Evolutionary conservation across 1,139 yeast genomes (phyloP).

Genomic region (Taphrina betulina): DNA sequence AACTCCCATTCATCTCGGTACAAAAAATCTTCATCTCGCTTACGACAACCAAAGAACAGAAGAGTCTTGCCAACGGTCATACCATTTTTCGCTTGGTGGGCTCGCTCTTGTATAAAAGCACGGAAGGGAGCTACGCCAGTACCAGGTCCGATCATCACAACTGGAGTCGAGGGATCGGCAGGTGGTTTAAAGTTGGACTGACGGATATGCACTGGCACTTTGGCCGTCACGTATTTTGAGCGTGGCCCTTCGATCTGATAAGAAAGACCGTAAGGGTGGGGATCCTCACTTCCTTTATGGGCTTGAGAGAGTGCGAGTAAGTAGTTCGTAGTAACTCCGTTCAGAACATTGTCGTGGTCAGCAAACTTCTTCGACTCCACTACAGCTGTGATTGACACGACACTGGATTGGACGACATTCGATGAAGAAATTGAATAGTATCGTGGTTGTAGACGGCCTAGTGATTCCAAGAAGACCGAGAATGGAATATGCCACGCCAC

Average conservation of each 20-base stretch:
- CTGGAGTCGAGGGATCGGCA: conserved; percentile 76
- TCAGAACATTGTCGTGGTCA: conserved; percentile 51
- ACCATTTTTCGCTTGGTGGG: conserved; percentile 50
- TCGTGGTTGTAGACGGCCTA: conserved; percentile 86
- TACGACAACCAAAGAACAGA: conserved; percentile 65
- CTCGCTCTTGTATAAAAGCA: conserved; percentile 86
- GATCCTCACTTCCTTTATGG: conserved; percentile 48
- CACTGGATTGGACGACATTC: conserved; percentile 69
- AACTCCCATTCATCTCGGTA: conserved; percentile 43
- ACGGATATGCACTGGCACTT: conserved; percentile 87
- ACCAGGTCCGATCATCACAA: conserved; percentile 95
- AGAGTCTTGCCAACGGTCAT: conserved; percentile 67
- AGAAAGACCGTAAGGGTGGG: conserved; percentile 49
- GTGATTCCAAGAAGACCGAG: conserved; percentile 74
- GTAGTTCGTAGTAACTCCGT: conserved; percentile 91
- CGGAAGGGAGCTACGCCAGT: conserved; percentile 98
- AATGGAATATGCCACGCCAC: conserved; percentile 61
- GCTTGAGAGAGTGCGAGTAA: conserved; percentile 70
- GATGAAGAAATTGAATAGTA: conserved; percentile 96
- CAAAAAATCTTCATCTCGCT: conserved; percentile 37
- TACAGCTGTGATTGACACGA: conserved; percentile 76
- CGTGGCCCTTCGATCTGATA: conserved; percentile 86
- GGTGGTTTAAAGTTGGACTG: conserved; percentile 94
- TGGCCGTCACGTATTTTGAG: conserved; percentile 53
- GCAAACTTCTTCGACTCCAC: conserved; percentile 66